Percentiles rank a stretch among this genome's conserved stretches.
phyloP scores from a whole-genome alignment of 202 grass and related monocot genomes.

The Miscanthus sacchariflorus region DNA sequence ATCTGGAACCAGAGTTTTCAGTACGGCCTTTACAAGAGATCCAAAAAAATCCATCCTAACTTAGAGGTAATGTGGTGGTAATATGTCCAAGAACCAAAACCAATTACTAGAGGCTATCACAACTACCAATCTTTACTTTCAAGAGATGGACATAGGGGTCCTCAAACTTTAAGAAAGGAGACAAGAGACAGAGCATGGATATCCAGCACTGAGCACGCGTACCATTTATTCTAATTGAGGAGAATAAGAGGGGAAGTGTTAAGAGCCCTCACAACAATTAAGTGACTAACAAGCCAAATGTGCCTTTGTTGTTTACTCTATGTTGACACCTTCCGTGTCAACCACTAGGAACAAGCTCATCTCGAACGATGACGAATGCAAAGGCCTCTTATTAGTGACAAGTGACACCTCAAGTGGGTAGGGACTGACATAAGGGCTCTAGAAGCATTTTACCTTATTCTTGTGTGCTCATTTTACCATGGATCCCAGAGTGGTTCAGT shows the following conservation, averaged over 20 bases:
- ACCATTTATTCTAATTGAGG: constrained; percentile 5
- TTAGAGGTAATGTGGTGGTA: background rate
- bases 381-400: constrained; percentile 26
- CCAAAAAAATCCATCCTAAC: background rate
- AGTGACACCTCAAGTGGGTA: background rate
- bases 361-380: constrained; percentile 20
- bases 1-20: no score
- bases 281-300: background rate
- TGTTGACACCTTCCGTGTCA: constrained; percentile 47
- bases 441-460: constrained; percentile 17
- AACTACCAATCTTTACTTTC: background rate
- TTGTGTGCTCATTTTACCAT: constrained; percentile 23
- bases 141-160: background rate
- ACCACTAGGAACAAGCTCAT: constrained; percentile 33
- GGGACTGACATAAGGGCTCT: background rate
- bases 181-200: background rate
- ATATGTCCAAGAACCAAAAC: constrained; percentile 20
- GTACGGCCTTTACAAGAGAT: background rate
- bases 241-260: background rate
- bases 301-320: constrained; percentile 3
- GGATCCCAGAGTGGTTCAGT: background rate
- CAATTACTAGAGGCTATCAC: background rate
- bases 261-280: background rate
- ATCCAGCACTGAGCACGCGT: constrained; percentile 9
- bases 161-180: constrained; percentile 8